Base-by-base conservation (phyloP, 805 yeast genomes). In the Candida ipomoeae region DNA sequence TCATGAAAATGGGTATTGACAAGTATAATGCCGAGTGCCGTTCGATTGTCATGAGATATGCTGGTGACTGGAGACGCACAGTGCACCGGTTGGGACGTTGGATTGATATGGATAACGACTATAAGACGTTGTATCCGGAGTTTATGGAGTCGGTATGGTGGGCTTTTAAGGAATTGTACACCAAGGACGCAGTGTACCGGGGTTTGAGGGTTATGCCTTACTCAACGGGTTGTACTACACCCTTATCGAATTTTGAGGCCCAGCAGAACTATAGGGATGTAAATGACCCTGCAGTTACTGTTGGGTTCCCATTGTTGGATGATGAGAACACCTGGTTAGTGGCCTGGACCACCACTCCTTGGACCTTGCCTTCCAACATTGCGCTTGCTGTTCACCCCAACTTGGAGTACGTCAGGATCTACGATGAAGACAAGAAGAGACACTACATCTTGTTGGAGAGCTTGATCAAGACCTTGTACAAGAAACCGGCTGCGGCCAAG, bases 131-230 rank as follows among this genome's bases (percentile, higher is more conserved):
- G 71, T 90, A 95, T 69, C 97, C 97, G 43, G 77, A 85, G 50
- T 94, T 89, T 62, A 94, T 94, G 99, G 99, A 94, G 75, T 88
- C 97, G 42, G 94, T 85, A 44, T 94, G 99, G 99, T 94, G 99
- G 99, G 96, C 89, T 32, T 94, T 94, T 80, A 84, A 87, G 75
- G 83, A 89, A 72, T 77, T 94, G 60, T 89, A 75, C 68, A 84
- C 87, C 51, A 94, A 91, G 71, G 86, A 83, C 47, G 82, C 88
- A 50, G 98, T 94, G 42, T 94, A 94, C 77, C 83, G 96, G 71
- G 99, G 99, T 52, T 84, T 82, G 69, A 83, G 96, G 69, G 99
- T 94, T 48, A 94, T 94, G 99, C 99, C 99, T 42, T 94, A 94
- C 72, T 92, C 98, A 26, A 92, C 98, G 38, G 99, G 96, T 50